A percentile compares a stretch with the other conserved stretches of the same genome.
Conservation (phyloP, 768 basidiomycete species). For the Kondoa malvinella region DNA sequence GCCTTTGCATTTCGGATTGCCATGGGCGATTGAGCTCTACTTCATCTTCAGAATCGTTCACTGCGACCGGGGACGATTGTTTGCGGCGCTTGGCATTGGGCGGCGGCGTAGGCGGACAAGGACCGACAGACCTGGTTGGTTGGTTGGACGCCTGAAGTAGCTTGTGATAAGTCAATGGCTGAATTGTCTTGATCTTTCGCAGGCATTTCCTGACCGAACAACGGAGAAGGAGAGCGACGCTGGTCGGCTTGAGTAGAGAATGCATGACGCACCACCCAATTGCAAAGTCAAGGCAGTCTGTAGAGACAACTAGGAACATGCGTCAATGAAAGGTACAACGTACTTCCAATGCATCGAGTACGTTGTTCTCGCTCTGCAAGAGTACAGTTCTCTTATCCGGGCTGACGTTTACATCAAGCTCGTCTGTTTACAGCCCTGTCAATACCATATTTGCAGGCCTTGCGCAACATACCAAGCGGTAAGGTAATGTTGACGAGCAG, state of each 20-base stretch:
- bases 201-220: too few species aligned
- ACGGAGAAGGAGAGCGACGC: too few species aligned
- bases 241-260: neutral
- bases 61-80: too few species aligned
- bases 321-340: neutral
- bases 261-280: neutral
- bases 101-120: too few species aligned
- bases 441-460: neutral
- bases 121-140: too few species aligned
- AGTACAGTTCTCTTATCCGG: slow-evolving; percentile 95
- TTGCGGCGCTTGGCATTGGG: too few species aligned
- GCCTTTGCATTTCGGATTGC: too few species aligned
- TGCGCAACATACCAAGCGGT: slow-evolving; percentile 40
- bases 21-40: too few species aligned
- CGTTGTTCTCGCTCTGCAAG: slow-evolving; percentile 64
- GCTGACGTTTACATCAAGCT: slow-evolving; percentile 81
- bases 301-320: neutral
- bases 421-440: slow-evolving; percentile 39
- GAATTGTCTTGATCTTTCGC: too few species aligned
- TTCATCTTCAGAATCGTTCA: too few species aligned
- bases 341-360: slow-evolving; percentile 54
- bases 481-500: slow-evolving; percentile 70
- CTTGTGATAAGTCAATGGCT: too few species aligned
- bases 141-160: too few species aligned
- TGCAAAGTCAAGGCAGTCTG: neutral